Base-by-base conservation (phyloP, 257 asterid species). In the Scutellaria baicalensis region DNA sequence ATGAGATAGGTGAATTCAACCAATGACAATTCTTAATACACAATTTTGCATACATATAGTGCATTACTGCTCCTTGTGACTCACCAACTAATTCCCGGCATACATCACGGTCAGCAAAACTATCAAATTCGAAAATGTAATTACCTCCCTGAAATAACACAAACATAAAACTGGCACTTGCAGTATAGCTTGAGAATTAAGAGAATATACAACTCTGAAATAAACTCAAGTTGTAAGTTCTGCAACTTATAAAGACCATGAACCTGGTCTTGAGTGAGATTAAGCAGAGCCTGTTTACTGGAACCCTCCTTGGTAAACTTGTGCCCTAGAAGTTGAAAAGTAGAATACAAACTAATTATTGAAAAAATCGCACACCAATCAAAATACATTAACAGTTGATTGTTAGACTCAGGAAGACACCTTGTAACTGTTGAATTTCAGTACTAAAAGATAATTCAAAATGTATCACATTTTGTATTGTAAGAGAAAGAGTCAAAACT, bases 31-130 rank as follows among this genome's bases (percentile, higher is more conserved):
- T 54, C 33, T 50, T 44, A 64, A 13, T 2, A 16, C 64, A 42
- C 66, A 65, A 59, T 16, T 13, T 50, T 38, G 18, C 43, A 73
- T 35, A 18, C 17, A 23, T 23, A 68, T 7, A 48, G 78, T 35
- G 51, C 38, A 66, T 57, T 45, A 64, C 63, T 52, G 27, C 39
- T 40, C 48, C 14, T 51, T 49, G 73, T 44, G 45, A 83, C 93
- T 87, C 82, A 91, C 99, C 97, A 48, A 91, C 96, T 79, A 86
- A 86, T 57, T 94, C 96, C 73, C 85, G 80, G 84, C 97, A 94
- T 27, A 43, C 88, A 78, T 94, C 96, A 50, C 99, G 97, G 31
- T 94, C 97, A 39, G 93, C 79, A 78, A 89, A 91, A 74, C 56
- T 85, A 59, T 82, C 90, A 64, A 94, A 91, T 84, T 91, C 95